Evolutionary conservation across 2,329 filamentous ascomycete genomes (phyloP), one percentile per base, ranked within the genome.

Genomic region (Onygena corvina): DNA sequence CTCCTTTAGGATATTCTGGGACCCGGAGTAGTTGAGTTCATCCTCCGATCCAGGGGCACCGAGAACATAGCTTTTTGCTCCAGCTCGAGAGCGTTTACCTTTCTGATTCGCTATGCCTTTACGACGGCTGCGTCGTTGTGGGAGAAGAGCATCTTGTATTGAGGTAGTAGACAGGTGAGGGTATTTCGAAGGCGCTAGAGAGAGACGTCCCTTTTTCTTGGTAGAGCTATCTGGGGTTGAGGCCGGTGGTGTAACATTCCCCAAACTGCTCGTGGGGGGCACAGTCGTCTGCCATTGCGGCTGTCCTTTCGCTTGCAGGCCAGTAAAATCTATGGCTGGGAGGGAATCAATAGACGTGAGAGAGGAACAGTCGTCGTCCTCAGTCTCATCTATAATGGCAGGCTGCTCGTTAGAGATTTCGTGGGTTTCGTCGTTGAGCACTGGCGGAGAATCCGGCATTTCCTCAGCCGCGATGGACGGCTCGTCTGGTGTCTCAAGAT

Each of bases 1-100:
- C 4, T 33, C 42, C 16, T 40, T 20, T 11, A 23, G 12, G 18
- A 23, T 20, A 4, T 27, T 16, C 29, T 31, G 27, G 5, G 3
- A 25, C 33, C 30, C 27, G 12, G 42, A 31, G n/a, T 31, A 33
- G 12, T 30, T 33, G 42, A 46, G 42, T 21, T 46, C 42, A 46
- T 46, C 42, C 20, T 46, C 42, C 12, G 42, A 46, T 12, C 42
- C 25, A 12, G 30, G 27, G 20, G 42, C 27, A 20, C 25, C 21
- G 25, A 33, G 27, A 29, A 46, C 42, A 23, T 46, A 46, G 20
- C 25, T 11, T 27, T 46, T 46, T 20, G 25, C 25, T 33, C 30
- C 30, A 30, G 42, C 42, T 7, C 21, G 20, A 27, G 23, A 27
- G 12, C 38, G 21, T 7, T 42, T 42, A 5, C 27, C 16, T 30